Evolutionary conservation across 2,329 filamentous ascomycete genomes (phyloP), one percentile per base, ranked within the genome.

Genomic region (Arthrinium phaeospermum): DNA sequence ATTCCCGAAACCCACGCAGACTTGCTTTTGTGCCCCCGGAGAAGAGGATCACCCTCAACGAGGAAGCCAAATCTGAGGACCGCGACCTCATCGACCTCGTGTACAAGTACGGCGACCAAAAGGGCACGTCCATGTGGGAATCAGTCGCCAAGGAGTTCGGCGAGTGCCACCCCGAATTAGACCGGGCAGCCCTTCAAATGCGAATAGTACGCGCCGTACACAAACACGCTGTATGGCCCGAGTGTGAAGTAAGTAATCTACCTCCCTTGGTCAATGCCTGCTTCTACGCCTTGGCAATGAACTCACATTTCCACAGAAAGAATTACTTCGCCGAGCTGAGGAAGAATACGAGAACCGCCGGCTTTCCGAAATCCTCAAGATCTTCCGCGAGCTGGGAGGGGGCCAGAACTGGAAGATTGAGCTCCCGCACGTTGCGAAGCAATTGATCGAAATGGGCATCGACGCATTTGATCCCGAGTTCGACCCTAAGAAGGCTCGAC

Each of bases 71-170:
- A 14, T 16, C 22, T 13, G 57, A 41, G 3, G 57, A 64, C 19
- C 34, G 22, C 34, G 14, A 46, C 3, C 41, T 68, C 46, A n/a
- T 68, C 67, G 67, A 19, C 8, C 67, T 86, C n/a, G 82, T 87
- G 16, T 85, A 84, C 77, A 77, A 83, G 34, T 83, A 85, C 75
- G 80, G 83, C 22, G 76, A 83, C 27, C 82, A 84, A 70, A 88
- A 87, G 75, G 88, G 88, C 22, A 87, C 88, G 74, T 87, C 88
- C 46, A 90, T 90, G 87, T 90, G 88, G 88, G 85, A 88, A 34
- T 82, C 83, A 51, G 89, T 90, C 72, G 83, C 84, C 68, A 78
- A 77, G 6, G 83, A 86, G 71, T 90, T 83, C 73, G 77, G 83
- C 73, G 80, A 80, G 19, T 81, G 81, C 7, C 76, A 72, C 53